Percentiles rank a stretch among this genome's conserved stretches.
These are phyloP conservation scores for Tilletiopsis washingtonensis DNA, from an alignment of 1,284 basidiomycete species.

Conservation along the genomic window DNA sequence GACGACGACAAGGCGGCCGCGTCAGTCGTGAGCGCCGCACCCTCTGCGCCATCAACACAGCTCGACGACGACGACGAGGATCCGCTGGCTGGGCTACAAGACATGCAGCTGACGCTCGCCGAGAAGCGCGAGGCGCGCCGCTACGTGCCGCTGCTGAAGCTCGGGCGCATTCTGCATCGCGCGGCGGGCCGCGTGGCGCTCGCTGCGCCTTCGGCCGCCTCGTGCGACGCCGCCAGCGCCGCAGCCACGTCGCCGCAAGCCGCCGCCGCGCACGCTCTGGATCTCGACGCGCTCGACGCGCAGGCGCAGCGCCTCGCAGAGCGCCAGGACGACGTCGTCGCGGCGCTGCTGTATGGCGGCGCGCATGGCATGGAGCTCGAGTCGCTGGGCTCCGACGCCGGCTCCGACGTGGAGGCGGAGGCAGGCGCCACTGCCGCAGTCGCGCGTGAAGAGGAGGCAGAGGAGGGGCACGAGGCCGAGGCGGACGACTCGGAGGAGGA, in stretches of 20 bases:
- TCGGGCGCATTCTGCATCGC: not conserved
- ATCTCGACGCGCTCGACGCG: not conserved
- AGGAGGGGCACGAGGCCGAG: not conserved
- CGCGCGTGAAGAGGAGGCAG: not conserved
- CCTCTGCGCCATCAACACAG: not conserved
- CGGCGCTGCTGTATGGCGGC: not conserved
- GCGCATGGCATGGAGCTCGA: not conserved
- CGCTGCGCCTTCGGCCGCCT: not conserved
- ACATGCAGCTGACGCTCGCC: not conserved
- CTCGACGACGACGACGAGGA: not conserved
- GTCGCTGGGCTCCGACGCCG: not conserved
- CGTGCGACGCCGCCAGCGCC: no score
- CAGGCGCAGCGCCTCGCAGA: not conserved
- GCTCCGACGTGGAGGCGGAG: no score
- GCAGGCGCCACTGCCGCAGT: no score
- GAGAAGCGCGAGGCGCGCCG: not conserved
- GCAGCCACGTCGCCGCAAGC: no score
- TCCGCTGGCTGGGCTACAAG: not conserved
- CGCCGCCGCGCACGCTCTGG: not conserved
- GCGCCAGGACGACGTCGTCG: not conserved
- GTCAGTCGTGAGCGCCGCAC: not conserved
- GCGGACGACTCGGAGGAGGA: not conserved
- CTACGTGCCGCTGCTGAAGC: not conserved
- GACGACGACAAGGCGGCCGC: not conserved
- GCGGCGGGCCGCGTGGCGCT: not conserved